Evolutionary conservation across 2,329 filamentous ascomycete genomes (phyloP), one percentile per base, ranked within the genome.

Genomic region (Fusarium pseudocircinatum): DNA sequence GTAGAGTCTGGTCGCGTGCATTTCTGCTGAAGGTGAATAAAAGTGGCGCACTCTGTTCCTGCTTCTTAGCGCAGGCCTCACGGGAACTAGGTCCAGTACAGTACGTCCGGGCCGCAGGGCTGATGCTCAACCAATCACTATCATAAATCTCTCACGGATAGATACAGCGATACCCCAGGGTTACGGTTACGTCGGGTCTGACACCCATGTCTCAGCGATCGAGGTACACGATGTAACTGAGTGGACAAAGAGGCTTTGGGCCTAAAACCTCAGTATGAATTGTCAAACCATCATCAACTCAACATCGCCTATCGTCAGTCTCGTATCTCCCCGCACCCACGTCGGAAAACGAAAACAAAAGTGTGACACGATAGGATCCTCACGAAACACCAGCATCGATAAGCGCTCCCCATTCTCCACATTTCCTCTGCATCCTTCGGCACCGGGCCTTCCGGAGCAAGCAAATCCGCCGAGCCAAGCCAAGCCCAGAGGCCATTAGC

Each of bases 391-490:
- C 46, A 66, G 28, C 37, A 37, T 36, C 63, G 63, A 67, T 67
- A 67, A 67, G 63, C 46, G 34, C 61, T 46, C 34, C 44, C 43
- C 37, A 34, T 36, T 44, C 64, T 62, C 65, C 60, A 63, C 68
- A 74, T 73, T 71, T 68, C 54, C 54, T 61, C 72, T 52, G 53
- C 34, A 53, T 70, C 44, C 60, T 65, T 60, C 20, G 37, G 47
- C 43, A 61, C 54, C 71, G 71, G 67, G 50, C 65, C 67, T 50
- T 66, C 52, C 63, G 57, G 64, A 69, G 47, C 57, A 69, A 67
- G 71, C 58, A 61, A 74, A 64, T 53, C 60, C 71, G 52, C 72
- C 64, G 65, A 63, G 67, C 69, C 63, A 65, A 63, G 37, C 62
- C 63, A 65, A 63, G 37, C 43, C 63, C 44, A 62, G 24, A 40